A percentile compares a stretch with the other conserved stretches of the same genome.
These are phyloP conservation scores for Penicillium macrosclerotiorum DNA, from an alignment of 495 filamentous ascomycete genomes.

Conservation along the genomic window DNA sequence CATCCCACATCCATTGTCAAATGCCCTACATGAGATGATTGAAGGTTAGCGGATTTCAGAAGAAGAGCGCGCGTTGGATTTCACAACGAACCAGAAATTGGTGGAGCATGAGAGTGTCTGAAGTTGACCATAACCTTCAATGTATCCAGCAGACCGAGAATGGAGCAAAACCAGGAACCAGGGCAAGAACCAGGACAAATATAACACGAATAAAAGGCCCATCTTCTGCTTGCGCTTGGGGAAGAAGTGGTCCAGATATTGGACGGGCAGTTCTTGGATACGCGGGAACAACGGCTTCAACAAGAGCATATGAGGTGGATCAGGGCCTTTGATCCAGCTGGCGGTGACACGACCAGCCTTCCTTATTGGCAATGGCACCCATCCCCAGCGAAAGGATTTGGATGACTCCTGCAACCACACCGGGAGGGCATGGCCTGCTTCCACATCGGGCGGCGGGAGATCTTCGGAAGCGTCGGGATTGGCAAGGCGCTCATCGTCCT, in stretches of 20 bases:
- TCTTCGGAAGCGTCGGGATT: conserved; percentile 44
- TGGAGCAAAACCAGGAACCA: conserved; percentile 67
- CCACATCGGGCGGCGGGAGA: conserved; percentile 36
- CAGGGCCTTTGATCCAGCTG: conserved; percentile 71
- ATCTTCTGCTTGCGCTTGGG: conserved; percentile 63
- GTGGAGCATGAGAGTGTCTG: conserved; percentile 65
- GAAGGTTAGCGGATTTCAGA: neutral
- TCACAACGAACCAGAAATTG: conserved; percentile 49
- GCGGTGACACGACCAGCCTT: conserved; percentile 47
- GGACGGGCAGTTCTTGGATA: conserved; percentile 66
- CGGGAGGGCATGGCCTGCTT: conserved; percentile 38
- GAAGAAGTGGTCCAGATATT: conserved; percentile 58
- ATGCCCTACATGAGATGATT: conserved; percentile 46
- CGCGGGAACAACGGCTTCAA: conserved; percentile 68
- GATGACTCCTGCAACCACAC: conserved; percentile 55
- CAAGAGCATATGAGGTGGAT: conserved; percentile 58
- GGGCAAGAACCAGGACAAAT: conserved; percentile 67
- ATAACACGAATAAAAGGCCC: conserved; percentile 56
- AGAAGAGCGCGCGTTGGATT: neutral
- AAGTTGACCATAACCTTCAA: conserved; percentile 67
- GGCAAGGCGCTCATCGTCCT: conserved; percentile 35
- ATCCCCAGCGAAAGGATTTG: conserved; percentile 51
- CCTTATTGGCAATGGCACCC: conserved; percentile 50
- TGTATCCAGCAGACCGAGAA: conserved; percentile 60
- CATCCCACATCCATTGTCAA: conserved; percentile 72